Evolutionary conservation across 2,329 filamentous ascomycete genomes (phyloP), one percentile per base, ranked within the genome.

Genomic region (Furcasterigmium sp.): DNA sequence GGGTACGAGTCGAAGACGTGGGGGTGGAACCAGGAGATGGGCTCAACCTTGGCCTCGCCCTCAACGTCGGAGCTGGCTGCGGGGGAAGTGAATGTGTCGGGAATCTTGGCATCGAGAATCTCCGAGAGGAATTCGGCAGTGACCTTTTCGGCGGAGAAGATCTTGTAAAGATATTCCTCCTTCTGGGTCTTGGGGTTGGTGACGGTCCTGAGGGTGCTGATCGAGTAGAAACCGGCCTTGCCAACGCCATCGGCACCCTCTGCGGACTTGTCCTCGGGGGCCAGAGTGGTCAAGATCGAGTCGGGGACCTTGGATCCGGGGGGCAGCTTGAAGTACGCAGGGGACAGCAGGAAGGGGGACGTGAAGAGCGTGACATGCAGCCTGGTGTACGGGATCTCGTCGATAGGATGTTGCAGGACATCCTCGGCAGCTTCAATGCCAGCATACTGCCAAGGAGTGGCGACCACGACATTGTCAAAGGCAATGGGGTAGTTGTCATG

Each of bases 281-380:
- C 78, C 0, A 96, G 75, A 0, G 91, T 97, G 0, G 93, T 97
- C 41, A 96, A 78, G 37, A 98, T 77, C 17, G 79, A 81, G 46
- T 80, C 80, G 0, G 93, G 93, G 0, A 85, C 78, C 14, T 68
- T 60, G 23, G 69, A 64, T n/a, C 65, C 73, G 0, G 73, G 59
- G 2, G 70, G 56, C 2, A 94, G 71, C 44, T 80, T 78, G 70
- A 97, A 97, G 58, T 82, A 90, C 3, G 61, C 61, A 0, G 85
- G 76, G 17, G 78, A 82, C n/a, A 95, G 75, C n/a, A 68, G 73
- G 53, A 82, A 78, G 0, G 87, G 82, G 0, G 89, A 87, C 0
- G 91, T 75, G 56, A 98, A 91, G 1, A 97, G 78, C 0, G 91
- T 97, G 41, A 96, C 91, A 56, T 97, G 85, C 1, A 97, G 75